A percentile compares a stretch with the other conserved stretches of the same genome.
These are phyloP conservation scores for Erysiphe pulchra DNA, from an alignment of 2,329 filamentous ascomycete species.

Conservation along the genomic window DNA sequence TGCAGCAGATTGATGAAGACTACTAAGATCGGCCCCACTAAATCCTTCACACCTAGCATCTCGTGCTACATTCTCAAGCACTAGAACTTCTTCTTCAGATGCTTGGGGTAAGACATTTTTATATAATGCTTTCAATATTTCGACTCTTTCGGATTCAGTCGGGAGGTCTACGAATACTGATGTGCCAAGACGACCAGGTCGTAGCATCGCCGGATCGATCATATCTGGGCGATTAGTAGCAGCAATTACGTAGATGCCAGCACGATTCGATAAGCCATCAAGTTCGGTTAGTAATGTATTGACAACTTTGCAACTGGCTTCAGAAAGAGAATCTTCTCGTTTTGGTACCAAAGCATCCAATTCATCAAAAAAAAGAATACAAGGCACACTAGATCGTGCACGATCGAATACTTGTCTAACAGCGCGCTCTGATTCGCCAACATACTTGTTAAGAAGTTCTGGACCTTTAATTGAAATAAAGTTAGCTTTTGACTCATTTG, in stretches of 20 bases:
- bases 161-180: constrained; percentile 79
- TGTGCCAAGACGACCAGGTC: constrained; percentile 69
- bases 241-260: constrained; percentile 80
- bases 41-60: constrained; percentile 47
- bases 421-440: constrained; percentile 83
- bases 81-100: constrained; percentile 23
- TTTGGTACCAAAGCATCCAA: constrained; percentile 77
- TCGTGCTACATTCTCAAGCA: constrained; percentile 37
- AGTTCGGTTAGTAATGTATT: constrained; percentile 89
- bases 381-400: constrained; percentile 65
- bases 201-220: constrained; percentile 85
- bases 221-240: constrained; percentile 91
- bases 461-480: constrained; percentile 97
- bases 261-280: constrained; percentile 56
- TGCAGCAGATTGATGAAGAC: constrained; percentile 18
- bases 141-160: constrained; percentile 49
- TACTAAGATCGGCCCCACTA: constrained; percentile 39
- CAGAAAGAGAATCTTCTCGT: constrained; percentile 51
- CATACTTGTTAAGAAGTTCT: constrained; percentile 90
- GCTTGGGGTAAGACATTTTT: constrained; percentile 25
- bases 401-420: constrained; percentile 80
- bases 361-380: constrained; percentile 95
- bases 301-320: constrained; percentile 70
- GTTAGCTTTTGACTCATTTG: constrained; percentile 84
- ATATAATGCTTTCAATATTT: constrained; percentile 53